Base-by-base conservation (phyloP, 768 basidiomycete species). In the Suillus placidus region DNA sequence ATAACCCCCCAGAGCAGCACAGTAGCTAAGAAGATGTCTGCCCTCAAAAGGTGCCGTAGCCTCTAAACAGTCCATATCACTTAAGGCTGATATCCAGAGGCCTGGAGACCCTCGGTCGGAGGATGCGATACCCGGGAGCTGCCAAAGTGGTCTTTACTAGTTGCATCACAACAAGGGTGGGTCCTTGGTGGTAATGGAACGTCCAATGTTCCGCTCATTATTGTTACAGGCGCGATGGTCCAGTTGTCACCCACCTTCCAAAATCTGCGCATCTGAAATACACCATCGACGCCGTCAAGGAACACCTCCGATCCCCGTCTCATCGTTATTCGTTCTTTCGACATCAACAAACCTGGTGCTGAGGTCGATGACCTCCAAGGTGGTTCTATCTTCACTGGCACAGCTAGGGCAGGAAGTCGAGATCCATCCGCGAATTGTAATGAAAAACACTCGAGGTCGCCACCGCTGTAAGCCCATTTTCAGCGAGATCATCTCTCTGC, bases 311-410 rank as follows among this genome's bases (percentile, higher is more conserved):
- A 93, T 67, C 95, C 97, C 0, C 89, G 91, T 38, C 89, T 99
- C 69, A 99, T 99, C 76, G 96, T 99, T 77, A 99, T 99, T 78
- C 94, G 97, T 69, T 97, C 95, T n/a, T 99, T n/a, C n/a, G n/a
- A n/a, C n/a, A n/a, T n/a, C n/a, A n/a, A n/a, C n/a, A n/a, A n/a
- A n/a, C n/a, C n/a, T n/a, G n/a, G n/a, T n/a, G n/a, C n/a, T 4
- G 95, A 95, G 74, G 95, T 99, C 5, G 92, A 97, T 71, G 97
- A 99, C 51, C 85, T 99, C 66, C 97, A 98, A 80, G 97, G 97
- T 65, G 97, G 97, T 23, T 95, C 92, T 14, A 97, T 99, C 74
- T 85, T 99, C 68, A 93, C 88, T 6, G 97, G 97, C 72, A 66
- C 86, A 84, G 66, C 84, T 99, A 55, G 95, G 97, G 0, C 87